Percentiles rank a stretch among this genome's conserved stretches.
These are phyloP conservation scores for Penicillium malachiteum DNA, from an alignment of 495 filamentous ascomycete genomes.

Conservation along the genomic window DNA sequence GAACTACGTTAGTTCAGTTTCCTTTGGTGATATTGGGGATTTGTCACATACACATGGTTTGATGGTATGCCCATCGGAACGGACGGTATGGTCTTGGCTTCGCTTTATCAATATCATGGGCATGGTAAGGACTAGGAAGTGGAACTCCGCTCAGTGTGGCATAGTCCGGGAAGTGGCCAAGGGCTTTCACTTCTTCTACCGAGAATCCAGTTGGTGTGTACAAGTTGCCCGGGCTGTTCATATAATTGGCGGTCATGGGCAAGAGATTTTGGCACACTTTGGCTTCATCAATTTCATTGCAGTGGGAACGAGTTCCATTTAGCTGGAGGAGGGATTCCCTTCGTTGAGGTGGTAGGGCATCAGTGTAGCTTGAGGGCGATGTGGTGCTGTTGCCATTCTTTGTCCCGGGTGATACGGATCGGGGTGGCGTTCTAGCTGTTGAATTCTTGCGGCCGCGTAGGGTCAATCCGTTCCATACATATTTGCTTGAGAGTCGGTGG, in stretches of 20 bases:
- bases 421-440: constrained; percentile 54
- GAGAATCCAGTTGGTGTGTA: constrained; percentile 64
- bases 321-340: constrained; percentile 48
- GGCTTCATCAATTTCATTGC: constrained; percentile 29
- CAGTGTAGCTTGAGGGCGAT: constrained; percentile 37
- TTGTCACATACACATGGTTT: constrained; percentile 80
- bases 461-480: constrained; percentile 13
- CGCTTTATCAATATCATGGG: constrained; percentile 66
- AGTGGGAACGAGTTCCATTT: constrained; percentile 17
- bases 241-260: constrained; percentile 47
- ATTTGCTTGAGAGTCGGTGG: constrained; percentile 8
- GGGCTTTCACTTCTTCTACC: constrained; percentile 64
- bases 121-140: constrained; percentile 60
- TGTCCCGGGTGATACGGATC: constrained; percentile 55
- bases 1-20: constrained; percentile 11
- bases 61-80: constrained; percentile 85
- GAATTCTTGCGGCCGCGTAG: constrained; percentile 35
- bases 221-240: constrained; percentile 30
- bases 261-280: constrained; percentile 35
- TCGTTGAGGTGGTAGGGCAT: constrained; percentile 56
- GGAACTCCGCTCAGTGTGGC: constrained; percentile 75
- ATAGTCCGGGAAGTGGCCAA: constrained; percentile 87
- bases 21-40: background rate
- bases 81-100: constrained; percentile 73
- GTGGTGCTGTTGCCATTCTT: constrained; percentile 28